These are phyloP conservation scores for Azolla pinnata DNA, from an alignment of 75 land plant species.

Conservation along the genomic window DNA sequence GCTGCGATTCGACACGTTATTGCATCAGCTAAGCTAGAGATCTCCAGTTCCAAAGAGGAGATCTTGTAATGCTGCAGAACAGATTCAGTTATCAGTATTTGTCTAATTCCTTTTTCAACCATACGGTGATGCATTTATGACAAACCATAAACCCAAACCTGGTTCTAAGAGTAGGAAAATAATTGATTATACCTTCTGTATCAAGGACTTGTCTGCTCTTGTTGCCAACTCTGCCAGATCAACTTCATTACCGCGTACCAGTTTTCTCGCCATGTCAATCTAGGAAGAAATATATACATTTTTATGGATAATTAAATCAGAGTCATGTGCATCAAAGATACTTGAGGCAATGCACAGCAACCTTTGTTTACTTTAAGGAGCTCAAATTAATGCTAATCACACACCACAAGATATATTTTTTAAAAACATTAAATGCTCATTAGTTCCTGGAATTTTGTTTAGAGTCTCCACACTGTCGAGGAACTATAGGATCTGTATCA, in stretches of 20 bases:
- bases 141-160: neutral
- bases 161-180: neutral
- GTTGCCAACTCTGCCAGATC: slow-evolving; percentile 52
- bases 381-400: too few relatives aligned
- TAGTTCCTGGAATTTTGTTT: too few relatives aligned
- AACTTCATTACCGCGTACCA: slow-evolving; percentile 69
- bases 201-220: slow-evolving; percentile 55
- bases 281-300: slow-evolving; percentile 17
- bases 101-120: neutral
- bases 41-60: slow-evolving; percentile 53
- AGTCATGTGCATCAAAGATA: too few relatives aligned
- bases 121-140: too few relatives aligned
- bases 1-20: slow-evolving; percentile 79
- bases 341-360: too few relatives aligned
- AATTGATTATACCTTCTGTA: slow-evolving; percentile 48
- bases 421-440: too few relatives aligned
- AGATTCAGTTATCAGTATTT: neutral
- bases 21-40: slow-evolving; percentile 79
- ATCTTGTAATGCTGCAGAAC: slow-evolving; percentile 74
- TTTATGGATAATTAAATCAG: too few relatives aligned
- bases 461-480: too few relatives aligned
- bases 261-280: slow-evolving; percentile 53
- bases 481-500: too few relatives aligned
- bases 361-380: too few relatives aligned
- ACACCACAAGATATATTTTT: too few relatives aligned